These are phyloP conservation scores for Penicillium olsonii DNA, from an alignment of 2,329 filamentous ascomycete species.

Conservation along the genomic window DNA sequence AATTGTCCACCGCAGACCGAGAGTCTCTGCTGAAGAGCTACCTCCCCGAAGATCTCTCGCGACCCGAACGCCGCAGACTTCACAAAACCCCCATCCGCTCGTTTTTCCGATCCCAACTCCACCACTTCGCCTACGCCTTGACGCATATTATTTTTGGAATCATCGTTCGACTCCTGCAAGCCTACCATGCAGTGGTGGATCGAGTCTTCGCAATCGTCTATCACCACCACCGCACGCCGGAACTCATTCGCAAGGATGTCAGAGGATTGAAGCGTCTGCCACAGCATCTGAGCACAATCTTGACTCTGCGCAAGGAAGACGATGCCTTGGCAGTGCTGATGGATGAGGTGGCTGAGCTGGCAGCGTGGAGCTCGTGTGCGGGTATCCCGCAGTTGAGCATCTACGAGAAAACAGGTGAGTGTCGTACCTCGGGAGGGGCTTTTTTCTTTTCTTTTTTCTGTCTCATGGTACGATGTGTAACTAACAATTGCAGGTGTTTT, in stretches of 20 bases:
- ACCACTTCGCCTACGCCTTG: constrained; percentile 47
- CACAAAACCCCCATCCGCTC: constrained; percentile 45
- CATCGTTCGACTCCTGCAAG: constrained; percentile 78
- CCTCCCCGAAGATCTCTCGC: constrained; percentile 44
- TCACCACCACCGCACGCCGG: constrained; percentile 93
- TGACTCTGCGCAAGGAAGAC: constrained; percentile 69
- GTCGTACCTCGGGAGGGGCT: not conserved
- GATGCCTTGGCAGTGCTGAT: constrained; percentile 81
- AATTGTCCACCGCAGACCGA: constrained; percentile 49
- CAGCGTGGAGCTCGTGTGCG: constrained; percentile 88
- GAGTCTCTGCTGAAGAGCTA: constrained; percentile 55
- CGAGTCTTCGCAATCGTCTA: constrained; percentile 79
- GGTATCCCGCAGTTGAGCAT: constrained; percentile 85
- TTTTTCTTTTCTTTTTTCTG: not conserved
- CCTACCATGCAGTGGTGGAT: constrained; percentile 76
- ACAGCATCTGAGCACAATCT: constrained; percentile 81
- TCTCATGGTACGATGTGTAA: not conserved
- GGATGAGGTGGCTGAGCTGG: constrained; percentile 87
- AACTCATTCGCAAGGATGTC: constrained; percentile 87
- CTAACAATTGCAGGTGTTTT: constrained; percentile 68
- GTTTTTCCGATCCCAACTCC: constrained; percentile 47
- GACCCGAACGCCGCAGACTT: constrained; percentile 27
- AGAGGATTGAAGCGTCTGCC: constrained; percentile 72
- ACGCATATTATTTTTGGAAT: constrained; percentile 80
- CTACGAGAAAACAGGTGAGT: constrained; percentile 85